A percentile compares a stretch with the other conserved stretches of the same genome.
phyloP scores from a whole-genome alignment of 2,329 filamentous ascomycete species.

The Ambrosiella xylebori region DNA sequence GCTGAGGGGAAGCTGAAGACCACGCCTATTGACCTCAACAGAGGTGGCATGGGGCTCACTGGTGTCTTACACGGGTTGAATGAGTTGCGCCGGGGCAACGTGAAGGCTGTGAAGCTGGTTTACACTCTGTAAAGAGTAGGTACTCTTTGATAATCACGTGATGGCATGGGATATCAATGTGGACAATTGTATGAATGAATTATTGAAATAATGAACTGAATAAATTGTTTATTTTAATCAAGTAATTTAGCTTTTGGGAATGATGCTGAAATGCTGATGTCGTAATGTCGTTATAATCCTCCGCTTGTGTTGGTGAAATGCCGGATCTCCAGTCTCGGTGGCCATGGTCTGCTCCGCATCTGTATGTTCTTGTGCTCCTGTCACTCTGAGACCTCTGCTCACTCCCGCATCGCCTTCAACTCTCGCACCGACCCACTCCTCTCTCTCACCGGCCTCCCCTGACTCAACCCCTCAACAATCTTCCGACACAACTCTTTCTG shows the following conservation, averaged over 20 bases:
- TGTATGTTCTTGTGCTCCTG: too few species aligned
- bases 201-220: neutral
- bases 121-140: slow-evolving; percentile 20
- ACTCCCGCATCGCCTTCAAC: neutral
- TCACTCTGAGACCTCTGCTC: neutral
- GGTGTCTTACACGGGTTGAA: slow-evolving; percentile 22
- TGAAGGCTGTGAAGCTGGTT: slow-evolving; percentile 29
- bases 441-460: neutral
- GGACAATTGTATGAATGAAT: neutral
- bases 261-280: neutral
- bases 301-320: neutral
- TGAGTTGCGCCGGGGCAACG: slow-evolving; percentile 19
- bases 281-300: neutral
- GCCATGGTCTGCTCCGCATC: too few species aligned
- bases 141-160: neutral
- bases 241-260: neutral
- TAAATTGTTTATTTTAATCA: neutral
- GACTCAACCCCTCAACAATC: slow-evolving; percentile 17
- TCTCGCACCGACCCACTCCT: neutral
- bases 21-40: slow-evolving; percentile 19
- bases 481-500: slow-evolving; percentile 20
- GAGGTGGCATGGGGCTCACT: slow-evolving; percentile 18
- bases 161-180: neutral
- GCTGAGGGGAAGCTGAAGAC: slow-evolving; percentile 21
- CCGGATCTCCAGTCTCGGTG: too few species aligned